phyloP scores from a whole-genome alignment of 192 early-diverging fungal species.

The Gigaspora rosea region DNA sequence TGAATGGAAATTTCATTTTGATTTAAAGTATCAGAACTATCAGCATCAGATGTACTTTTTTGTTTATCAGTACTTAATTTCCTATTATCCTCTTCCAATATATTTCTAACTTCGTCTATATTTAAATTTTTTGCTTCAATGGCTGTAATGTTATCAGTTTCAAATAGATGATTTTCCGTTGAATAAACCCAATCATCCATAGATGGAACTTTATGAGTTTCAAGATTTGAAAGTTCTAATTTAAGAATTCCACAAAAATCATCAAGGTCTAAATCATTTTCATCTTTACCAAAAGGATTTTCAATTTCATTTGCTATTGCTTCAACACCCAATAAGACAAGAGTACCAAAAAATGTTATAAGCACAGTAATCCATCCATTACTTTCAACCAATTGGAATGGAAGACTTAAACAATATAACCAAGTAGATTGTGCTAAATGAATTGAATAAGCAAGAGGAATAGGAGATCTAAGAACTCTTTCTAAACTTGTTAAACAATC shows the following conservation, averaged over 20 bases:
- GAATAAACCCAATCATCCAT: not conserved
- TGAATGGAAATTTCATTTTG: too few relatives aligned
- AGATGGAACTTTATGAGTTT: not conserved
- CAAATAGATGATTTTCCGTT: not conserved
- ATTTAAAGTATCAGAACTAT: too few relatives aligned
- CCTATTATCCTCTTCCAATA: not conserved
- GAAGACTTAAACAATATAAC: conserved; percentile 73
- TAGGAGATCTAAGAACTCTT: conserved; percentile 82
- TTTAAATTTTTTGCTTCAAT: not conserved
- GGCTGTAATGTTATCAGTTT: not conserved
- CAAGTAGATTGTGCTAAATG: conserved; percentile 83
- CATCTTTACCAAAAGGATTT: conserved; percentile 86
- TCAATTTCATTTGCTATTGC: conserved; percentile 87
- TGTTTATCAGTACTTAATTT: too few relatives aligned
- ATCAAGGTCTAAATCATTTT: conserved; percentile 70
- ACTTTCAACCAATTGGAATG: conserved; percentile 74
- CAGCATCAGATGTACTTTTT: too few relatives aligned
- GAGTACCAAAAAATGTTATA: conserved; percentile 65
- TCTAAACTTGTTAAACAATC: conserved; percentile 72
- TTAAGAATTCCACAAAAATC: conserved; percentile 49
- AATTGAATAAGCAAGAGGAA: conserved; percentile 85
- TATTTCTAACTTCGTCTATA: not conserved
- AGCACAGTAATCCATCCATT: conserved; percentile 64
- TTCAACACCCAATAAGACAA: conserved; percentile 83
- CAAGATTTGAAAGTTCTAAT: not conserved